phyloP scores from a whole-genome alignment of 495 filamentous ascomycete genomes.

The Hypoxylon rickii region DNA sequence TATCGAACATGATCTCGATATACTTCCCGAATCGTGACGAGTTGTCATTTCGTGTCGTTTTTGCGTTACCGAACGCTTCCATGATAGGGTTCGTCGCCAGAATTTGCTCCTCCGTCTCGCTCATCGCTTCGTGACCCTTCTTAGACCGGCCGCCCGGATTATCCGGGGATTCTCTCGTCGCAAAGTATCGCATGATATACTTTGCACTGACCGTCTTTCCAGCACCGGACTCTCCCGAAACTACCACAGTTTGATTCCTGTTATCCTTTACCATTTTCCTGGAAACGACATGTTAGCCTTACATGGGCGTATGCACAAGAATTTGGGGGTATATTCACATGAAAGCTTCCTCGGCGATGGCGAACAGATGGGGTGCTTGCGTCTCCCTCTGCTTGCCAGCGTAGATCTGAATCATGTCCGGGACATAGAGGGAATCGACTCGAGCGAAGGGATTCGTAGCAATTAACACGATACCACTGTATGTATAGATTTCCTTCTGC shows the following conservation, averaged over 20 bases:
- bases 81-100: slow-evolving; percentile 98
- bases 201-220: slow-evolving; percentile 99
- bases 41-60: slow-evolving; percentile 98
- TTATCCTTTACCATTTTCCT: slow-evolving; percentile 97
- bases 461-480: slow-evolving; percentile 98
- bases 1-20: slow-evolving; percentile 99
- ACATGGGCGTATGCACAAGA: not conserved
- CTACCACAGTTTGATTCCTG: slow-evolving; percentile 97
- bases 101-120: slow-evolving; percentile 97
- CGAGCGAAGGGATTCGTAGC: slow-evolving; percentile 98
- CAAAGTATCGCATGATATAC: slow-evolving; percentile 99
- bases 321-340: slow-evolving; percentile 63
- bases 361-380: slow-evolving; percentile 96
- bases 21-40: slow-evolving; percentile 99
- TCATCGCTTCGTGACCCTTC: slow-evolving; percentile 85
- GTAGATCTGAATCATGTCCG: slow-evolving; percentile 99
- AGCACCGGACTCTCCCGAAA: slow-evolving; percentile 97
- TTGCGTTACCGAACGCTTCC: slow-evolving; percentile 99
- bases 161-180: slow-evolving; percentile 92
- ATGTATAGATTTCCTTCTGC: slow-evolving; percentile 99
- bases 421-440: slow-evolving; percentile 97
- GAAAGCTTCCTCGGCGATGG: slow-evolving; percentile 98
- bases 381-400: slow-evolving; percentile 95
- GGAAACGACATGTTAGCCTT: slow-evolving; percentile 25
- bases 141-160: slow-evolving; percentile 78